Evolutionary conservation across 2,329 filamentous ascomycete genomes (phyloP).

Genomic region (Phyllosticta ampelicida): DNA sequence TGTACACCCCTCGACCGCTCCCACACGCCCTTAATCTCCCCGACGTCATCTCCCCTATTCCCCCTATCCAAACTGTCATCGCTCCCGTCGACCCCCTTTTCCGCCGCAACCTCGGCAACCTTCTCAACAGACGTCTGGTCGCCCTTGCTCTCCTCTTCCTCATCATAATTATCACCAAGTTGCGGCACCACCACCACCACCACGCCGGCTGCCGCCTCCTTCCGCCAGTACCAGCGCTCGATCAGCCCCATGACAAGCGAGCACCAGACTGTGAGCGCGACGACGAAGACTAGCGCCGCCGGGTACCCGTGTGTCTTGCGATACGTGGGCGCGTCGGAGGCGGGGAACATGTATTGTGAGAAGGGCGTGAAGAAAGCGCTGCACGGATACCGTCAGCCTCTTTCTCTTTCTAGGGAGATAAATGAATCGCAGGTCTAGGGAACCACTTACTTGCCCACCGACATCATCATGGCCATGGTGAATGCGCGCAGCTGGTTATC

Average conservation of each 20-base stretch:
- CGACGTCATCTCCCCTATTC: not conserved
- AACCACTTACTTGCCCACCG: slow-evolving; percentile 7
- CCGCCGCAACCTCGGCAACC: not conserved
- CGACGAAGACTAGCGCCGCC: slow-evolving; percentile 11
- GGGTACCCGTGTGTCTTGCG: slow-evolving; percentile 8
- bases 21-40: not conserved
- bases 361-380: slow-evolving; percentile 9
- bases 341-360: slow-evolving; percentile 12
- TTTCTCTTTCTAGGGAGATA: too few species aligned
- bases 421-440: too few species aligned
- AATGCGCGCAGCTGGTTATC: slow-evolving; percentile 36
- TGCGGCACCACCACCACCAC: too few species aligned
- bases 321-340: slow-evolving; percentile 10
- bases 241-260: not conserved
- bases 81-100: not conserved
- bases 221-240: slow-evolving; percentile 2
- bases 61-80: too few species aligned
- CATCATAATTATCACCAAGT: too few species aligned
- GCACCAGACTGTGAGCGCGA: slow-evolving; percentile 11
- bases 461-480: slow-evolving; percentile 20
- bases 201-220: not conserved
- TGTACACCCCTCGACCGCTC: not conserved
- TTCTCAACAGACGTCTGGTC: not conserved
- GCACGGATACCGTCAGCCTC: not conserved
- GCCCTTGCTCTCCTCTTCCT: not conserved